phyloP scores from a whole-genome alignment of 78 protist species.

The Isochrysis galbana region DNA sequence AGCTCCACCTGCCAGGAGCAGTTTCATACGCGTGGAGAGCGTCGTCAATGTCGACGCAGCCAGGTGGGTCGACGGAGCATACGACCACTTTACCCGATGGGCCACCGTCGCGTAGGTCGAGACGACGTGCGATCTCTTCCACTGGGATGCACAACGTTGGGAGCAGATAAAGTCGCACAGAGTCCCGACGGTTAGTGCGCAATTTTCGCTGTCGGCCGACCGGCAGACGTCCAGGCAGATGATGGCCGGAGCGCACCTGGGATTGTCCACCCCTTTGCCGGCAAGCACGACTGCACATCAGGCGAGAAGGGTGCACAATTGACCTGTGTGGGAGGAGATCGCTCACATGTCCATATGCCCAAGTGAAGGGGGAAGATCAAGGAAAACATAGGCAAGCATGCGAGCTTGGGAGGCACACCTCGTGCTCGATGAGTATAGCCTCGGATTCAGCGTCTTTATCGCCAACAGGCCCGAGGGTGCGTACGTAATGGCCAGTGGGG shows the following conservation, averaged over 20 bases:
- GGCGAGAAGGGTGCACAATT: neutral
- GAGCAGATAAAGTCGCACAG: too few relatives aligned
- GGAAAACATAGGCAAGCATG: too few relatives aligned
- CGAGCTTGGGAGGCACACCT: too few relatives aligned
- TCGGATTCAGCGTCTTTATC: neutral
- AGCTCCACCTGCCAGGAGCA: constrained; percentile 12
- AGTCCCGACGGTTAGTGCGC: too few relatives aligned
- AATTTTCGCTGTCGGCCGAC: too few relatives aligned
- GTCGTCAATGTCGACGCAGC: constrained; percentile 97
- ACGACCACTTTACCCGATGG: neutral
- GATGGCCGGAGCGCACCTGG: too few relatives aligned
- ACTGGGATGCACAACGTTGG: too few relatives aligned
- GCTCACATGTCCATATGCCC: too few relatives aligned
- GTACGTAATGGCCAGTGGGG: constrained; percentile 51
- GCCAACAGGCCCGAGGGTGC: constrained; percentile 49
- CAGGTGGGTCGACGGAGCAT: constrained; percentile 66
- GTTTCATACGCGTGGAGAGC: constrained; percentile 78
- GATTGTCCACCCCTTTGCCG: constrained; percentile 25
- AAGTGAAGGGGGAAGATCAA: too few relatives aligned
- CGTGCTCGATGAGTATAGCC: constrained; percentile 23
- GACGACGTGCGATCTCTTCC: constrained; percentile 30
- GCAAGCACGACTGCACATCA: constrained; percentile 42
- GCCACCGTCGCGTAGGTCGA: constrained; percentile 29
- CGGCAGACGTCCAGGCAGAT: too few relatives aligned
- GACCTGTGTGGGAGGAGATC: too few relatives aligned